Conservation (phyloP, 306 rosid species). For the Trichosanthes truncata region DNA sequence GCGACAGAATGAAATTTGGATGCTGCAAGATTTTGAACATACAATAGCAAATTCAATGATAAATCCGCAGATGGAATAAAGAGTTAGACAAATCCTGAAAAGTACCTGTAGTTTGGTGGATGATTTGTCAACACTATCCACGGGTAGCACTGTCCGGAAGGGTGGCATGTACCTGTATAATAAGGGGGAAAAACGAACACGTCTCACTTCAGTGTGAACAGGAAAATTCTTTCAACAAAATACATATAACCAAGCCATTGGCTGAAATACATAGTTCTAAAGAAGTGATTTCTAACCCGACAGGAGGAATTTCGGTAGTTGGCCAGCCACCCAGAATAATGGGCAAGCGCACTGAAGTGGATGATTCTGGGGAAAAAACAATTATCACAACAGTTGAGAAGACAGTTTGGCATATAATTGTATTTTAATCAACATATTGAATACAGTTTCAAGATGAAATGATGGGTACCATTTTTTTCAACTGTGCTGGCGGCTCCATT, state of each 20-base stretch:
- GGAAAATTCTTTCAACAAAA: neutral
- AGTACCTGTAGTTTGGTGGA: constrained; percentile 27
- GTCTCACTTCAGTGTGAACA: neutral
- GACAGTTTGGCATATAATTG: neutral
- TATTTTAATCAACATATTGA: neutral
- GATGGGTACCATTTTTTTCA: constrained; percentile 37
- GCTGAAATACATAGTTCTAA: neutral
- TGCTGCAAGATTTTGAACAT: constrained; percentile 27
- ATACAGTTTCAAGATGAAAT: constrained; percentile 2
- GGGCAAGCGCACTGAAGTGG: constrained; percentile 26
- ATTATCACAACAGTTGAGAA: neutral
- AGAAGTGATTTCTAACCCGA: constrained; percentile 25
- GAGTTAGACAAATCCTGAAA: neutral
- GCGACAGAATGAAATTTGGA: constrained; percentile 22
- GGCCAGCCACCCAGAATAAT: constrained; percentile 27
- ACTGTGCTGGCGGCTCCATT: constrained; percentile 18
- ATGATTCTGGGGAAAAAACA: constrained; percentile 22
- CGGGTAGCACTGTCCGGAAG: constrained; percentile 17
- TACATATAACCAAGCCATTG: neutral
- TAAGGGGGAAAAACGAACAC: neutral
- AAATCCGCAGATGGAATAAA: neutral
- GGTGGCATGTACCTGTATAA: constrained; percentile 23
- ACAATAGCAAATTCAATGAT: neutral
- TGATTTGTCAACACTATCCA: constrained; percentile 8
- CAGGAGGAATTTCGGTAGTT: constrained; percentile 27